Percentiles rank a stretch among this genome's conserved stretches.
phyloP scores from a whole-genome alignment of 257 asterid genomes.

The Salvia splendens region DNA sequence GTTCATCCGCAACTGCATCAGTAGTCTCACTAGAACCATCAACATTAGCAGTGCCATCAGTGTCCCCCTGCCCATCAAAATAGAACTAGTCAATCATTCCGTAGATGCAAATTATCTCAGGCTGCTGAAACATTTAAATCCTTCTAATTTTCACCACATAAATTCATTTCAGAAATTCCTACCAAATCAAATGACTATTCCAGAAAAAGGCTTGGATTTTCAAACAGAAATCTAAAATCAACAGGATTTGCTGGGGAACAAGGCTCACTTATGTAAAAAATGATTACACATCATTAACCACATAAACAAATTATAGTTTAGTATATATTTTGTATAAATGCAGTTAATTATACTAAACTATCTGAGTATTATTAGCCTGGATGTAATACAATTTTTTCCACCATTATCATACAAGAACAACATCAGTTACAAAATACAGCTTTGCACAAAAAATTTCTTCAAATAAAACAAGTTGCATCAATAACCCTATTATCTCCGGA shows the following conservation, averaged over 20 bases:
- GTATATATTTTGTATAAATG: background rate
- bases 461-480: background rate
- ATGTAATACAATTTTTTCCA: background rate
- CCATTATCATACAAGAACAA: background rate
- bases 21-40: slow-evolving; percentile 47
- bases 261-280: background rate
- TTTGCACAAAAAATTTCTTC: background rate
- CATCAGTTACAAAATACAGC: background rate
- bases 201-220: background rate
- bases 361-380: background rate
- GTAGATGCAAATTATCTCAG: slow-evolving; percentile 2
- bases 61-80: slow-evolving; percentile 47
- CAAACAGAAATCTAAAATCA: no score
- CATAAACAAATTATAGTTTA: background rate
- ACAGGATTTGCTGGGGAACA: no score
- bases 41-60: slow-evolving; percentile 40
- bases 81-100: slow-evolving; percentile 7
- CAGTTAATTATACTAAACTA: slow-evolving; percentile 7
- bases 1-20: slow-evolving; percentile 44
- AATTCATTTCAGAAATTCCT: background rate
- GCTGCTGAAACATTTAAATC: slow-evolving; percentile 19
- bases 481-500: background rate
- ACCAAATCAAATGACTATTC: slow-evolving; percentile 1
- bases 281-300: slow-evolving; percentile 7
- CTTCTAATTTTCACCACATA: background rate